Evolutionary conservation across 345 rosid genomes (phyloP).

Genomic region (Populus deltoides): DNA sequence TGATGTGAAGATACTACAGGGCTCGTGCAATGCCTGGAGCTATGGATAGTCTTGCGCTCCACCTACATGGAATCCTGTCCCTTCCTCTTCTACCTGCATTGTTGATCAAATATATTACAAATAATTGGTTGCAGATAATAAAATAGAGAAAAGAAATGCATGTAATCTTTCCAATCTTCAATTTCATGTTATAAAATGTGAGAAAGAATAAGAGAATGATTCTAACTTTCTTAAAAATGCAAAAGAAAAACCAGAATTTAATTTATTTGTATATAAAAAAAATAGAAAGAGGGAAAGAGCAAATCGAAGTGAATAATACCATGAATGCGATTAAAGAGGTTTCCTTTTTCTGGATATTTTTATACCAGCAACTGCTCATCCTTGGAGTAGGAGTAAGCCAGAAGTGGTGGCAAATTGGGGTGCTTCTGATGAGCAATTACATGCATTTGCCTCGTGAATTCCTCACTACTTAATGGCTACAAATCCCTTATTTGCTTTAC

Average conservation of each 20-base stretch:
- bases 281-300: not conserved
- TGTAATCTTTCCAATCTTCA: too few species aligned
- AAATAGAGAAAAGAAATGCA: too few species aligned
- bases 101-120: not conserved
- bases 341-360: constrained; percentile 45
- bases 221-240: too few species aligned
- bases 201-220: too few species aligned
- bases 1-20: constrained; percentile 47
- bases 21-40: constrained; percentile 50
- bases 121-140: too few species aligned
- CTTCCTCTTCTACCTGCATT: constrained; percentile 39
- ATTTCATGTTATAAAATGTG: too few species aligned
- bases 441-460: constrained; percentile 36
- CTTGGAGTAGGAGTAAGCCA: constrained; percentile 63
- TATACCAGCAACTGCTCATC: constrained; percentile 58
- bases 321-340: constrained; percentile 49
- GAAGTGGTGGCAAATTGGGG: constrained; percentile 55
- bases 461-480: constrained; percentile 43
- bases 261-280: too few species aligned
- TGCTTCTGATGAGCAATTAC: constrained; percentile 35
- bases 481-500: constrained; percentile 46
- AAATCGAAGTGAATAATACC: constrained; percentile 24
- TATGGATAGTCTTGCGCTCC: constrained; percentile 45
- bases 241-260: too few species aligned
- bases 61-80: constrained; percentile 42